Conservation (phyloP, 148 eudicot species). For the Arbutus unedo region DNA sequence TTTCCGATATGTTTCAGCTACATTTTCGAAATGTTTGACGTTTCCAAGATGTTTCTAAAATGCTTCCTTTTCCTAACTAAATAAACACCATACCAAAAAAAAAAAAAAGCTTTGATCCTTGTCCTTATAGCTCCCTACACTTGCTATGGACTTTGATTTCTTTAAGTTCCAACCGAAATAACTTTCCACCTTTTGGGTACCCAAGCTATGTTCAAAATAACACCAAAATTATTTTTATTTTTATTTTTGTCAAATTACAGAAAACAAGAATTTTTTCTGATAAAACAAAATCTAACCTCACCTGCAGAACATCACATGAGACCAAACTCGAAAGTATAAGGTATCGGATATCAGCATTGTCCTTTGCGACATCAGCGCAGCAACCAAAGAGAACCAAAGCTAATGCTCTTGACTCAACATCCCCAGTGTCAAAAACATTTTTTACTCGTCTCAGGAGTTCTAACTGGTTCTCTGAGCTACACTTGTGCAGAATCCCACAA, state of each 20-base stretch:
- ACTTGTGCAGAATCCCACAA: constrained; percentile 46
- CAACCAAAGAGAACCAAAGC: constrained; percentile 66
- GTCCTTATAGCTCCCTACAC: background rate
- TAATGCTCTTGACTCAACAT: constrained; percentile 58
- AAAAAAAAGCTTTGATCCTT: background rate
- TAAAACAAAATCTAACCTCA: constrained; percentile 27
- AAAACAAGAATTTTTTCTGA: constrained; percentile 12
- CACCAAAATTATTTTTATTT: background rate
- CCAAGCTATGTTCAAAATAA: background rate
- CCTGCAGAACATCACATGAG: constrained; percentile 61
- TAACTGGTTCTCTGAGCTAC: constrained; percentile 38
- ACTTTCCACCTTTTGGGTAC: background rate
- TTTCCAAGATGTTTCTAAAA: background rate
- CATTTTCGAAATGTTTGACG: background rate
- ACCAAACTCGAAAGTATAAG: constrained; percentile 54
- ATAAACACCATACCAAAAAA: background rate
- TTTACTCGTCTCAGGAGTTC: constrained; percentile 63
- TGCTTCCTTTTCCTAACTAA: background rate
- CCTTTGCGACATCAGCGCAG: constrained; percentile 65
- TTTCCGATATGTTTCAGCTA: background rate
- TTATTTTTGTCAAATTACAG: too few relatives aligned
- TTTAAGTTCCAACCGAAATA: background rate
- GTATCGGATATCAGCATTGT: constrained; percentile 64
- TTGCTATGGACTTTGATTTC: background rate
- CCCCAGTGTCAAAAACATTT: constrained; percentile 48